Evolutionary conservation across 805 yeast species (phyloP), one percentile per base, ranked within the genome.

Genomic region (Kuraishia ogatae): DNA sequence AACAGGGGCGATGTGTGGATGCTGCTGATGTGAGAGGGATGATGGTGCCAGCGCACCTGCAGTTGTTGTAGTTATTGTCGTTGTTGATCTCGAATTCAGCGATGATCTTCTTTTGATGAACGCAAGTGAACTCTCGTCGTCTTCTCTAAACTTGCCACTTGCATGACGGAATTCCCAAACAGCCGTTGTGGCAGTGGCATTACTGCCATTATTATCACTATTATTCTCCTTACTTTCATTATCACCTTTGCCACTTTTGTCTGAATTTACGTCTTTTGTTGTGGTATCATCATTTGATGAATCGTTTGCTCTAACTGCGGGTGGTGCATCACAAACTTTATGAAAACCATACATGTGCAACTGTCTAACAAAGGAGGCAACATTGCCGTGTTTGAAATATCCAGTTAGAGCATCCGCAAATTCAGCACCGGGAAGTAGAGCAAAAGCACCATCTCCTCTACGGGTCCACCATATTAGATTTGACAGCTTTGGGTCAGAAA

Each of bases 291-390:
- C 61, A 50, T 53, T 59, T 26, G 61, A 64, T 8, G 67, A 67
- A 54, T 66, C 66, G 17, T 11, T 35, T 15, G n/a, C 43, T 35
- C 43, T 35, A 53, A 66, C 43, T 3, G 63, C 57, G 1, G 66
- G 55, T 29, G 58, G 64, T 19, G 74, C 75, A 57, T 80, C 83
- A 58, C 72, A 80, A 6, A 81, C 84, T 71, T 92, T 91, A 69
- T 92, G 97, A 73, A 92, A 91, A 1, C 97, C 97, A 67, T 91
- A 91, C 97, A 92, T 93, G 73, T 93, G 96, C 50, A 92, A 74
- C 70, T 93, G 97, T 51, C 97, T 81, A 39, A 93, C 97, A 73
- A 93, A 93, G 57, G 93, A 84, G 23, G 96, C 90, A 28, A 92
- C 90, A 66, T 93, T 93, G 2, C 96, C 96, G 71, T 92, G 97